Evolutionary conservation across 495 filamentous ascomycete genomes (phyloP), one percentile per base, ranked within the genome.

Genomic region (Penicillium cataractarum): DNA sequence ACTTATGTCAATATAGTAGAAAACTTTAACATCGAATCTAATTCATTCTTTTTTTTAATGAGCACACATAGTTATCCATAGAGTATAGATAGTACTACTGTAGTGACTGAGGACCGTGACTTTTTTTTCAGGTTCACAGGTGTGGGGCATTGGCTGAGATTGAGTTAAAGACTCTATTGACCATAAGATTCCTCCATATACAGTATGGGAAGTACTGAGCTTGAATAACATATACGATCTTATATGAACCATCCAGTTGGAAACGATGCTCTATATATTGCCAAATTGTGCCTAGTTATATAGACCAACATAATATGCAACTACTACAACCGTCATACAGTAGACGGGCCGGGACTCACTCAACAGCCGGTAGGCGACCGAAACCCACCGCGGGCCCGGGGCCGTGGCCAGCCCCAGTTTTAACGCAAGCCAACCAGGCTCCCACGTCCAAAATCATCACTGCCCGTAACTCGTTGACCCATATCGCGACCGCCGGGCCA

Each of bases 91-190:
- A n/a, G n/a, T n/a, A n/a, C n/a, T n/a, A n/a, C n/a, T n/a, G n/a
- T n/a, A n/a, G n/a, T n/a, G n/a, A n/a, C n/a, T n/a, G n/a, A n/a
- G n/a, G n/a, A n/a, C n/a, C n/a, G n/a, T n/a, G n/a, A n/a, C n/a
- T n/a, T n/a, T 19, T 9, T 4, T 2, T 46, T 19, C 40, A 21
- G 6, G 40, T 22, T 46, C 19, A 22, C 22, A 19, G 2, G 19
- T 46, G 40, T 46, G 40, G 40, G 40, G 40, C 40, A 19, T 19
- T 46, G 40, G 40, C 40, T 22, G 40, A 46, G 40, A 46, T 46
- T 22, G n/a, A 46, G n/a, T 46, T 46, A 22, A 31, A 31, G 29
- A n/a, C 29, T 31, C 4, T 7, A 31, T 31, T 31, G 29, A 31
- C 29, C 6, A 2, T 12, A 46, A 6, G 40, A 19, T 44, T 9